Base-by-base conservation (phyloP, 176 grass and related monocot genomes). In the Triticum urartu region DNA sequence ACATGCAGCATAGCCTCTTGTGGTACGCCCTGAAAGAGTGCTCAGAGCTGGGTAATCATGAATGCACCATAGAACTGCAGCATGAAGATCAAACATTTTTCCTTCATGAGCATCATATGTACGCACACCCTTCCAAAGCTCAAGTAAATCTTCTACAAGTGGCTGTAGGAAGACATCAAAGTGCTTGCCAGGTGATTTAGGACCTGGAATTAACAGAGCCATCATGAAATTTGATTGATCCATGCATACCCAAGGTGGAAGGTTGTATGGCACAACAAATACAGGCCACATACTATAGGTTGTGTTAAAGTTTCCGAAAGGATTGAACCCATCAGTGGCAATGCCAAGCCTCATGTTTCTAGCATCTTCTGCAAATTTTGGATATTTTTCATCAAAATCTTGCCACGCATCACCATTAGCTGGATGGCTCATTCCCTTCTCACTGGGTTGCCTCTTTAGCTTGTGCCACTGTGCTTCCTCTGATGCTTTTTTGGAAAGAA, bases 1-100 rank as follows among this genome's bases (percentile, higher is more conserved):
- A 30, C 72, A 88, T 52, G 61, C 72, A 73, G 24, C 28, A 68
- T 66, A 61, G 3, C 81, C 60, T 68, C 71, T 89, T 21, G 81
- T 64, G 40, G 60, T 83, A 61, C 72, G 61, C 36, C 87, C 72
- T 39, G 32, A 84, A 25, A 20, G 30, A 35, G 32, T 68, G 30
- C 32, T 68, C 63, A 68, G 67, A 58, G 36, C 14, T 42, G 38
- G 63, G 63, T 65, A 50, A 30, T 48, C 67, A 15, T 83, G 54
- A 83, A 59, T 18, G 32, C 11, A 88, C 67, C 20, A 15, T 35
- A 36, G 15, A 69, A 64, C 61, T 64, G 1, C 61, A 64, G 32
- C 47, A 59, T 18, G 54, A 59, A 59, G 54, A 59, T 59, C 54
- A 59, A 59, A 21, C 54, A 59, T 59, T 59, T 48, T 43, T 20